These are phyloP conservation scores for Dothistroma pini DNA, from an alignment of 2,329 filamentous ascomycete species.

Conservation along the genomic window DNA sequence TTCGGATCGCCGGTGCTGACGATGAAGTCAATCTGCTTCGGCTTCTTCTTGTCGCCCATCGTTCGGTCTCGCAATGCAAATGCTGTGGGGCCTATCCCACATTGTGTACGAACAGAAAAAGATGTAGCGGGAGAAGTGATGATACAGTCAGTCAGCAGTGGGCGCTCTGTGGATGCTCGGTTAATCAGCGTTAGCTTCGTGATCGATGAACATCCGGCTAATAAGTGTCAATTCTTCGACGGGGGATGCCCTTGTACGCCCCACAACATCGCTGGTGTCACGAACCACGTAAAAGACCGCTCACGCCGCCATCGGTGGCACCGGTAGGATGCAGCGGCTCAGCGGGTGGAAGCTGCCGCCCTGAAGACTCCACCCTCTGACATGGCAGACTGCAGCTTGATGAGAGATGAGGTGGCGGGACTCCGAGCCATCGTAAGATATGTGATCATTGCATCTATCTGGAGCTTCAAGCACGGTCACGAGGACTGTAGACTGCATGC, in stretches of 20 bases:
- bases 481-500: not conserved
- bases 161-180: not conserved
- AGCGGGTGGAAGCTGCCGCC: not conserved
- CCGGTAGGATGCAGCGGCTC: not conserved
- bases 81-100: not conserved
- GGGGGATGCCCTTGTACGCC: not conserved
- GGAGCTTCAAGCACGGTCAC: not conserved
- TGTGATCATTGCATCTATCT: too few relatives aligned
- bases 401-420: not conserved
- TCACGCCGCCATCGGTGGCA: not conserved
- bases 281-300: not conserved
- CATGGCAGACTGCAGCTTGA: not conserved
- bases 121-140: not conserved
- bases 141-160: not conserved
- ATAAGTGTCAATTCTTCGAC: not conserved
- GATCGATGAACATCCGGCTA: not conserved
- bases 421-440: too few relatives aligned
- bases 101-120: not conserved
- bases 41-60: slow-evolving; percentile 8
- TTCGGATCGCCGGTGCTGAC: slow-evolving; percentile 28
- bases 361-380: not conserved
- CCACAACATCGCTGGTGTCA: not conserved
- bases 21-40: slow-evolving; percentile 26
- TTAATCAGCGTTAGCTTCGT: not conserved
- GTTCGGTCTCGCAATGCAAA: not conserved